These are phyloP conservation scores for Lactarius vividus DNA, from an alignment of 768 basidiomycete species.

Conservation along the genomic window DNA sequence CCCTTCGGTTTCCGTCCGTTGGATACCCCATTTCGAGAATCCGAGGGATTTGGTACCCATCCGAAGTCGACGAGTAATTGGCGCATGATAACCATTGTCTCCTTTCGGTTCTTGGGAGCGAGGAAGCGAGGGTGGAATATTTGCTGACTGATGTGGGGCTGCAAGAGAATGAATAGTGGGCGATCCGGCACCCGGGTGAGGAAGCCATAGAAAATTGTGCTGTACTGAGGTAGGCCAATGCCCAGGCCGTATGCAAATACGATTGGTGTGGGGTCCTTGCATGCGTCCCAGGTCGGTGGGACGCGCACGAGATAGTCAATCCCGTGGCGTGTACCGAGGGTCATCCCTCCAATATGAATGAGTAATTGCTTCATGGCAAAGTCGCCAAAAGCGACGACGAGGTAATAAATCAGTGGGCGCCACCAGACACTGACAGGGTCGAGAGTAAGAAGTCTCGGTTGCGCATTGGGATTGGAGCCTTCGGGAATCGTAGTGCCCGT, in stretches of 20 bases:
- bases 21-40: slow-evolving; percentile 30
- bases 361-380: slow-evolving; percentile 46
- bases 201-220: slow-evolving; percentile 56
- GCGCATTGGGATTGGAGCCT: slow-evolving; percentile 50
- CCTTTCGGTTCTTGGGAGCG: slow-evolving; percentile 60
- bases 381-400: slow-evolving; percentile 49
- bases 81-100: slow-evolving; percentile 57
- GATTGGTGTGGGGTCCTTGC: slow-evolving; percentile 60
- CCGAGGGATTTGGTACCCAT: slow-evolving; percentile 47
- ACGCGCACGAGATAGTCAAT: slow-evolving; percentile 82
- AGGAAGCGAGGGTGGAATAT: slow-evolving; percentile 77
- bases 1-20: slow-evolving; percentile 42
- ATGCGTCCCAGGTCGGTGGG: slow-evolving; percentile 63
- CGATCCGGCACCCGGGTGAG: slow-evolving; percentile 55
- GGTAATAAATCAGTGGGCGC: slow-evolving; percentile 69
- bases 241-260: slow-evolving; percentile 90
- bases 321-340: slow-evolving; percentile 50
- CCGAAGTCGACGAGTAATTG: slow-evolving; percentile 57
- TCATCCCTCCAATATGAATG: slow-evolving; percentile 41
- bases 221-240: slow-evolving; percentile 73
- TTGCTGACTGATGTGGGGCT: slow-evolving; percentile 84
- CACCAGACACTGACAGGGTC: slow-evolving; percentile 69
- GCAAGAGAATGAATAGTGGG: slow-evolving; percentile 74
- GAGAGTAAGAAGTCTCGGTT: slow-evolving; percentile 67
- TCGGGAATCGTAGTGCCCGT: slow-evolving; percentile 62